Evolutionary conservation across 2,329 filamentous ascomycete species (phyloP).

Genomic region (Aotearoamyces nothofagi): DNA sequence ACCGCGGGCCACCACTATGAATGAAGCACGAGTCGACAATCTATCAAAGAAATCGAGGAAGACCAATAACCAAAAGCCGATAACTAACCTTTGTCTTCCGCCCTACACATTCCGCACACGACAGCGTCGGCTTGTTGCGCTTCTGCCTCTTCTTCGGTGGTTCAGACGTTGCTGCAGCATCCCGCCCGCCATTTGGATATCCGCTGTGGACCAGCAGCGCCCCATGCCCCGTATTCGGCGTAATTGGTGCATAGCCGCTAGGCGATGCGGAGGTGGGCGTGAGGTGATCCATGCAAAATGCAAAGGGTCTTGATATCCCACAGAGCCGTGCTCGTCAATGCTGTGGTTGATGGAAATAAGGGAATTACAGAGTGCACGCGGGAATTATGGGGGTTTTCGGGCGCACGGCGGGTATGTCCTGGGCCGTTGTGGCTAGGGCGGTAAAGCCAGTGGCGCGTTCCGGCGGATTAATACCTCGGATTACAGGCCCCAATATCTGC

Average conservation of each 20-base stretch:
- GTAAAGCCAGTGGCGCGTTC: no score
- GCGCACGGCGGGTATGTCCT: no score
- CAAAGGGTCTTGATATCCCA: constrained; percentile 1
- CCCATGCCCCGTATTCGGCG: neutral
- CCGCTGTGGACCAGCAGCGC: constrained; percentile 6
- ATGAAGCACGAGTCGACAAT: no score
- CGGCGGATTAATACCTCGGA: no score
- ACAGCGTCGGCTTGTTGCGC: constrained; percentile 70
- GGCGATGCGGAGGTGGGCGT: neutral
- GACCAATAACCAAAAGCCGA: no score
- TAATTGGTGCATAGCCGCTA: neutral
- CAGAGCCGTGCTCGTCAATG: neutral
- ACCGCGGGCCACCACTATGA: no score
- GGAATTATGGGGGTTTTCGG: no score
- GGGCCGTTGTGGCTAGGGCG: no score
- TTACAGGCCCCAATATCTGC: no score
- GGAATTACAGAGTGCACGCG: no score
- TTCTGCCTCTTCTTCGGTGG: constrained; percentile 52
- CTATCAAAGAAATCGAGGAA: no score
- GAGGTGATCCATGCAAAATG: constrained; percentile 7
- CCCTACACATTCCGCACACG: constrained; percentile 67
- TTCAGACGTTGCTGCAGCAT: constrained; percentile 3
- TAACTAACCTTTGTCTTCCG: constrained; percentile 62
- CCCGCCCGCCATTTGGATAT: constrained; percentile 4
- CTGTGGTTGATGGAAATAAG: constrained; percentile 18